Evolutionary conservation across 2,329 filamentous ascomycete species (phyloP).

Genomic region (Trichoderma koningii): DNA sequence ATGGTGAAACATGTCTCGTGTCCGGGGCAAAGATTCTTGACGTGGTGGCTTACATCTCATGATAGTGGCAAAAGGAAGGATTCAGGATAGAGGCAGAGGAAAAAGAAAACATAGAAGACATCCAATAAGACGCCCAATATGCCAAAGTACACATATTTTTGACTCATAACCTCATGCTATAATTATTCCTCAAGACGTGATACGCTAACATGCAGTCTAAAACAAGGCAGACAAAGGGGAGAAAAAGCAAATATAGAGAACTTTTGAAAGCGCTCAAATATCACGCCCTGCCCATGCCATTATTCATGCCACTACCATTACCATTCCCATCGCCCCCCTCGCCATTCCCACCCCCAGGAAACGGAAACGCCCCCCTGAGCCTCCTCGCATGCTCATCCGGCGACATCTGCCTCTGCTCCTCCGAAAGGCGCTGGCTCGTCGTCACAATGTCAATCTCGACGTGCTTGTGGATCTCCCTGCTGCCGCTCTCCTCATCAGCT

Average conservation of each 20-base stretch:
- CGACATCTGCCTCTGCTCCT: not conserved
- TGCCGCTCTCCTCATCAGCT: not conserved
- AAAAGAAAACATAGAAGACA: not conserved
- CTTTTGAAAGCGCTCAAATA: not conserved
- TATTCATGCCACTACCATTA: too few species aligned
- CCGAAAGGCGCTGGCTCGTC: not conserved
- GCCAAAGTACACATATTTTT: not conserved
- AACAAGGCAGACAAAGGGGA: not conserved
- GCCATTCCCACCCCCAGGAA: not conserved
- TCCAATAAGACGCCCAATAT: not conserved
- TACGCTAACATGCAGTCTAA: not conserved
- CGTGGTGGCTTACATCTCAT: too few species aligned
- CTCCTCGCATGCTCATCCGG: constrained; percentile 12
- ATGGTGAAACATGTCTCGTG: too few species aligned
- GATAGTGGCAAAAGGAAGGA: too few species aligned
- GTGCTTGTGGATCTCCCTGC: constrained; percentile 10
- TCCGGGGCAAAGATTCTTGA: too few species aligned
- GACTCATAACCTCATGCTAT: not conserved
- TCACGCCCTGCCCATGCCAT: not conserved
- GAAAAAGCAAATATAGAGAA: constrained; percentile 2
- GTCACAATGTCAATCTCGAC: constrained; percentile 13
- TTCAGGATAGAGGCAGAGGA: not conserved
- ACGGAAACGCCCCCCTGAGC: constrained; percentile 5
- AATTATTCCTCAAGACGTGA: not conserved
- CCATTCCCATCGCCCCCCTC: not conserved